Evolutionary conservation across 2,329 filamentous ascomycete genomes (phyloP).

Genomic region (Aspergillus carbonarius): DNA sequence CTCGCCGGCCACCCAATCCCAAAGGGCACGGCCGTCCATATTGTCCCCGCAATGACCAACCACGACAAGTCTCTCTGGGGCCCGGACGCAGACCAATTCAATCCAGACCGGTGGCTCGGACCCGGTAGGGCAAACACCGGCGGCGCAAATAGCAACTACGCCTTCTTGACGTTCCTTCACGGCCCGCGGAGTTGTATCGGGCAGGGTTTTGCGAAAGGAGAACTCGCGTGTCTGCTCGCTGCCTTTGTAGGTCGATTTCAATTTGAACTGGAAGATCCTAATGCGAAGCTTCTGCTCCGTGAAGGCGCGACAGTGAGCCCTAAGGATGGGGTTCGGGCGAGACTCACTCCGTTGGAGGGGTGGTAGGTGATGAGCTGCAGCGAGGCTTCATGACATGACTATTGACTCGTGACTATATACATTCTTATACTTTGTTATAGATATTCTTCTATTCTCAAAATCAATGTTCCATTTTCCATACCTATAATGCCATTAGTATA

Average conservation of each 20-base stretch:
- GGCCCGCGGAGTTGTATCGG: slow-evolving; percentile 86
- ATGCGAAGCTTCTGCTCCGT: slow-evolving; percentile 63
- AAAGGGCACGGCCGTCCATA: slow-evolving; percentile 66
- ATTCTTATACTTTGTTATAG: neutral
- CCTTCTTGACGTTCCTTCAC: slow-evolving; percentile 79
- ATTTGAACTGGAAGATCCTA: slow-evolving; percentile 63
- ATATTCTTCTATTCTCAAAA: neutral
- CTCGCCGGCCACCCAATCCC: slow-evolving; percentile 66
- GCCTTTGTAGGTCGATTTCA: slow-evolving; percentile 72
- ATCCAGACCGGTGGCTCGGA: slow-evolving; percentile 73
- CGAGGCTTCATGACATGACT: no score
- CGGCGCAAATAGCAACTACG: slow-evolving; percentile 72
- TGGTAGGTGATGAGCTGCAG: neutral
- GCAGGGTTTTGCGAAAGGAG: slow-evolving; percentile 73
- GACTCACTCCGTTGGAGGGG: slow-evolving; percentile 50
- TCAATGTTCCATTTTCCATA: neutral
- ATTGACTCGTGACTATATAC: neutral
- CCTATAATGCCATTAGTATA: neutral
- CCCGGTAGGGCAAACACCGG: slow-evolving; percentile 58
- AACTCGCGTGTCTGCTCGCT: slow-evolving; percentile 81
- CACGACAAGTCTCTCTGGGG: slow-evolving; percentile 71
- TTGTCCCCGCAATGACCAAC: slow-evolving; percentile 69
- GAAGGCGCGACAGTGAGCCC: slow-evolving; percentile 71
- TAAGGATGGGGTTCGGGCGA: slow-evolving; percentile 68
- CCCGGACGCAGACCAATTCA: slow-evolving; percentile 68